Evolutionary conservation across 169 alveolate genomes (phyloP), one percentile per base, ranked within the genome.

Genomic region (Plasmodium vivax): DNA sequence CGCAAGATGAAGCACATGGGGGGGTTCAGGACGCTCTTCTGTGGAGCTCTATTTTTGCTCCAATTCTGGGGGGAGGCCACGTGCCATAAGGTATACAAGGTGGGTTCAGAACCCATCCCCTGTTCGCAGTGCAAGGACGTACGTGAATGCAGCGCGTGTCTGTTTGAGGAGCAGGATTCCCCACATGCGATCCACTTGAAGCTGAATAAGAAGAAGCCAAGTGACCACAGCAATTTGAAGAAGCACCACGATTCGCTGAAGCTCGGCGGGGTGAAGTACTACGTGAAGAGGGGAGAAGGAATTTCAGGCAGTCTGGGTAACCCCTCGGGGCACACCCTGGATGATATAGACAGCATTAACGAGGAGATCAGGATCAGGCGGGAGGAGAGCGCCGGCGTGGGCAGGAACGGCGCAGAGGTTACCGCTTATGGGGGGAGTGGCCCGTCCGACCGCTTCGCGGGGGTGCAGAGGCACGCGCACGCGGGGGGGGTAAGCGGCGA

Each of bases 241-340:
- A 90, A 80, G 68, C 94, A 90, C 34, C 94, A 90, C 38, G 90
- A 90, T 27, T 80, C 90, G 32, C 27, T 90, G 71, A 90, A 90
- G 82, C 23, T 58, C 19, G 94, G 94, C 0, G 73, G 73, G 47
- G 94, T 90, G 45, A 90, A 92, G 73, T 92, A 82, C 74, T 92
- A 83, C 74, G 95, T 84, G 12, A 92, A 84, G 0, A 81, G 93
- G 74, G 85, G 92, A 45, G 94, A 73, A 51, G 95, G 93, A n/a
- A 51, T 83, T 30, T 92, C 82, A 27, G 87, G 95, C 23, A 91
- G 95, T 92, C 41, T 85, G 23, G 92, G 95, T 34, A 19, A 71
- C 56, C 14, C 38, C 1, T 51, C 38, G 6, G 85, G 92, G 47
- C 83, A 68, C 45, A 47, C 84, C 4, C 14, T 85, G 51, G 77